Conservation (phyloP, 1,284 basidiomycete species). For the Cutaneotrichosporon curvatum region DNA sequence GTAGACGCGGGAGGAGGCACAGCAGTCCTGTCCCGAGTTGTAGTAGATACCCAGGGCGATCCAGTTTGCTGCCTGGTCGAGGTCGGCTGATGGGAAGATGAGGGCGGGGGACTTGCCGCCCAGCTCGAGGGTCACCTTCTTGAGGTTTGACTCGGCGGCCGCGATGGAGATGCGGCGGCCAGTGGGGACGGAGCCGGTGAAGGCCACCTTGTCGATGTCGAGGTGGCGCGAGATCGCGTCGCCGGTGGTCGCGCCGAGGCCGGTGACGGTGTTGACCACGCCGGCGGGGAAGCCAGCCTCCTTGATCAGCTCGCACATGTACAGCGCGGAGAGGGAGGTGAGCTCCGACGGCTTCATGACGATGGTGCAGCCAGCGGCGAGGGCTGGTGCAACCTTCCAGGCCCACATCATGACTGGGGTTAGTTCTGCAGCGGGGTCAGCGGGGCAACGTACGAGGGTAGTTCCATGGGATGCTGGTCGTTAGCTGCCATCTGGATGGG, state of each 20-base stretch:
- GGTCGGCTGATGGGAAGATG: constrained; percentile 48
- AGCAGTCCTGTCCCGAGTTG: constrained; percentile 34
- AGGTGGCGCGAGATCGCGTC: constrained; percentile 68
- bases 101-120: constrained; percentile 51
- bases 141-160: constrained; percentile 75
- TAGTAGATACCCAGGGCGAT: constrained; percentile 35
- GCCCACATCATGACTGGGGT: constrained; percentile 67
- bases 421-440: too few relatives aligned
- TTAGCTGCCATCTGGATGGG: not conserved
- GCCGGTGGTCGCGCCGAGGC: constrained; percentile 74
- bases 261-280: constrained; percentile 79
- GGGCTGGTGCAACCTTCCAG: constrained; percentile 85
- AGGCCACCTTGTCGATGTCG: constrained; percentile 66
- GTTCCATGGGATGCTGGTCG: constrained; percentile 76
- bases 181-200: constrained; percentile 60
- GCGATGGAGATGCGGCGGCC: constrained; percentile 80
- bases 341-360: constrained; percentile 71
- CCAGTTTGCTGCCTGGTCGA: constrained; percentile 66
- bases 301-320: constrained; percentile 47
- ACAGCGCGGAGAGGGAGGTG: constrained; percentile 76
- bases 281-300: constrained; percentile 73
- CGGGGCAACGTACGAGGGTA: constrained; percentile 55
- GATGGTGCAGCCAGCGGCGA: constrained; percentile 55
- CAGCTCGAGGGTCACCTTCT: constrained; percentile 56
- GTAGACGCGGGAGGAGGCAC: constrained; percentile 52